Conservation (phyloP, 2,329 filamentous ascomycete genomes). For the Aspergillaceae sp. region DNA sequence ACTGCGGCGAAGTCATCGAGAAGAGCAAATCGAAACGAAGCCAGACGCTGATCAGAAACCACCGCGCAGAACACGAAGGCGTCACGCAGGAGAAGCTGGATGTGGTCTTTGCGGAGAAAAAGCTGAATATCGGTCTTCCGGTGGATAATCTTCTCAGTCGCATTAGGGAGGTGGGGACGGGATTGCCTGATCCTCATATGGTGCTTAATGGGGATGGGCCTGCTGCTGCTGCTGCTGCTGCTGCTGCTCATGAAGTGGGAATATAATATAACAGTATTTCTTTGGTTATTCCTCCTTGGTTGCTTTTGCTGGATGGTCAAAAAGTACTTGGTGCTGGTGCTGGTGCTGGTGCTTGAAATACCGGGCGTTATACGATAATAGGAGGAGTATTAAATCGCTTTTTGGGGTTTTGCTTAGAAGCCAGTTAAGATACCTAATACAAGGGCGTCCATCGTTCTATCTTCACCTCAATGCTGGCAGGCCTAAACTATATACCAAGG, state of each 20-base stretch:
- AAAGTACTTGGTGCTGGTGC: too few relatives aligned
- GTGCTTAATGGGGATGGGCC: not conserved
- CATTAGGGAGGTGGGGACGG: slow-evolving; percentile 21
- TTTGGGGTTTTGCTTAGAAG: too few relatives aligned
- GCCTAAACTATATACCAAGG: too few relatives aligned
- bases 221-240: not conserved
- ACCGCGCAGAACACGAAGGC: slow-evolving; percentile 26
- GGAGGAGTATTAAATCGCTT: too few relatives aligned
- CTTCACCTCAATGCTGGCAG: too few relatives aligned
- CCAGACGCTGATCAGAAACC: slow-evolving; percentile 25
- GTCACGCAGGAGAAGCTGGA: slow-evolving; percentile 29
- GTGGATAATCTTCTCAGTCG: slow-evolving; percentile 26
- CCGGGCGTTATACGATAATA: too few relatives aligned
- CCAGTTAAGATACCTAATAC: too few relatives aligned
- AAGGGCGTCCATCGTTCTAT: too few relatives aligned
- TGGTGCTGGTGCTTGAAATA: too few relatives aligned
- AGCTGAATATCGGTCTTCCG: slow-evolving; percentile 23
- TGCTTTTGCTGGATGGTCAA: too few relatives aligned
- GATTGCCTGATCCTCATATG: not conserved
- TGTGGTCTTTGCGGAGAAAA: slow-evolving; percentile 28
- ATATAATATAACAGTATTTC: not conserved
- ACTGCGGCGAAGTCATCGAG: slow-evolving; percentile 24
- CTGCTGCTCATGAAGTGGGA: not conserved
- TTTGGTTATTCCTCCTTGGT: too few relatives aligned
- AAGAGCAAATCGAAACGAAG: slow-evolving; percentile 26